Evolutionary conservation across 768 basidiomycete species (phyloP), one percentile per base, ranked within the genome.

Genomic region (Mycena rebaudengoi): DNA sequence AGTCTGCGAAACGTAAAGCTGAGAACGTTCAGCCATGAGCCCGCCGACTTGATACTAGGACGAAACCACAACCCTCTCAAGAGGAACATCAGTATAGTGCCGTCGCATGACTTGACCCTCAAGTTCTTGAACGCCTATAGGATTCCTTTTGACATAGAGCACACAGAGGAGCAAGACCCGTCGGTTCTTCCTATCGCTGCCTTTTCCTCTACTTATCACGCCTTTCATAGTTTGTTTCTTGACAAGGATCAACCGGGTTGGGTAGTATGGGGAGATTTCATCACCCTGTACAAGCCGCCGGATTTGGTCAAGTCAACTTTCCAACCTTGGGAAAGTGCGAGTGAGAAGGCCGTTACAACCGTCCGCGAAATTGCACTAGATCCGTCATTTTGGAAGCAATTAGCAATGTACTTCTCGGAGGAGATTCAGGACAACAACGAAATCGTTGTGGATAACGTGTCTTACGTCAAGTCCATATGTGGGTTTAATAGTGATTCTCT

Each of bases 361-460:
- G 73, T 92, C 20, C 81, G 84, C 28, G 77, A 84, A 40, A 74
- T 84, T n/a, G 82, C 79, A 4, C 78, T 70, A 13, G 76, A 83
- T 37, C 57, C 83, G 11, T 73, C 76, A 16, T 96, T 86, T 72
- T 96, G 93, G 93, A 81, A 87, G 71, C 80, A 86, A 66, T 62
- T 94, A 11, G 83, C 90, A 4, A 82, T 77, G 5, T 88, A 90
- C 70, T 94, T 90, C 71, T 83, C 91, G 0, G 89, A 94, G 72
- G 94, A 96, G 75, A n/a, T n/a, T n/a, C n/a, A n/a, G n/a, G n/a
- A n/a, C n/a, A 94, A 90, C 62, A 83, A 89, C 35, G 86, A 91
- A 55, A 82, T 91, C 33, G 80, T 85, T 28, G 86, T 88, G 66
- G 91, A 93, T 74, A 87, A 92, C 69, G 84, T 90, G 10, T 88